Base-by-base conservation (phyloP, 2,329 filamentous ascomycete genomes). In the Exophiala xenobiotica region DNA sequence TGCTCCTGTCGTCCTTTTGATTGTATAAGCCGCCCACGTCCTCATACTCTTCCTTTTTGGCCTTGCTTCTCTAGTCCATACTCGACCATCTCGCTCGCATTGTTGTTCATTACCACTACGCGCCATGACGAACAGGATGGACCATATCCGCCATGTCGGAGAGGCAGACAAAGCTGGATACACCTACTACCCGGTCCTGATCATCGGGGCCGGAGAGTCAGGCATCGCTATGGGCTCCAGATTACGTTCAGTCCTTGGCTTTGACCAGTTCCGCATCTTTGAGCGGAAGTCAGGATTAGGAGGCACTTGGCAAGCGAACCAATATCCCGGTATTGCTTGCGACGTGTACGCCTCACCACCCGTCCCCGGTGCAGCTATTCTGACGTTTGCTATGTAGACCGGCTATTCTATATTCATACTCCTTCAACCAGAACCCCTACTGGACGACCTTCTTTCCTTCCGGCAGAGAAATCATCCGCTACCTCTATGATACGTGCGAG, bases 241-340 rank as follows among this genome's bases (percentile, higher is more conserved):
- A 19, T 65, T 86, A 45, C 79, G 81, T 59, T 69, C 79, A 14
- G 75, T 76, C 64, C 74, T 85, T 35, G 75, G 74, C 23, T 81
- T 81, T 47, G 75, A 77, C 54, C 80, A 84, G 53, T 76, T 86
- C 59, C 70, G 72, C 22, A 74, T 86, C 61, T 85, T 85, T 53
- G 83, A 86, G 19, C 72, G 78, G 9, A 71, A 81, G 54, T 67
- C 71, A 3, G 75, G 76, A 2, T 71, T 85, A 37, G 83, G 83
- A 24, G 83, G 83, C 6, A 85, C 82, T 1, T 87, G 83, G 83
- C 76, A 75, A 66, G 76, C 76, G 38, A 86, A 85, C 63, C 70
- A 74, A 24, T 86, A 86, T 64, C 82, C 79, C 7, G 78, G 78
- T 64, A 67, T 70, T 48, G 79, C 79, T 5, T 83, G 80, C 60